phyloP scores from a whole-genome alignment of 768 basidiomycete genomes.

The Daedaleopsis sinensis region DNA sequence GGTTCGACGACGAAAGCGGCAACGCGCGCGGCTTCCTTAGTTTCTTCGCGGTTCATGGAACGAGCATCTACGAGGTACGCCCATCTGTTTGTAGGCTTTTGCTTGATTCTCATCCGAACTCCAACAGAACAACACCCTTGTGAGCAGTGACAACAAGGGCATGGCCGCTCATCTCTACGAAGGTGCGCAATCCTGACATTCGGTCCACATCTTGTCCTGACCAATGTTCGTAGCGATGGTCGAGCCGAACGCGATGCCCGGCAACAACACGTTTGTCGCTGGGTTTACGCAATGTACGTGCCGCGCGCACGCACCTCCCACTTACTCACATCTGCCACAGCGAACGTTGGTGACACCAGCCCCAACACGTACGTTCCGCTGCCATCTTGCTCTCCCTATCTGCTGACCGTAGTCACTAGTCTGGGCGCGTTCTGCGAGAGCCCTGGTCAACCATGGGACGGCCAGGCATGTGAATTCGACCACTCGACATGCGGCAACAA shows the following conservation, averaged over 20 bases:
- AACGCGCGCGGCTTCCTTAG: constrained; percentile 67
- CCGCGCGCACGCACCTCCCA: constrained; percentile 8
- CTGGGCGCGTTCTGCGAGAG: constrained; percentile 78
- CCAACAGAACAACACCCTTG: constrained; percentile 77
- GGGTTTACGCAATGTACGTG: constrained; percentile 72
- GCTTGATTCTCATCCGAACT: background rate
- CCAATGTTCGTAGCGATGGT: constrained; percentile 46
- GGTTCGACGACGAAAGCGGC: constrained; percentile 63
- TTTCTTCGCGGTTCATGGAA: constrained; percentile 82
- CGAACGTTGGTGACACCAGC: constrained; percentile 81
- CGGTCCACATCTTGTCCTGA: too few relatives aligned
- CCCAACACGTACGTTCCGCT: constrained; percentile 67
- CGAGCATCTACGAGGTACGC: constrained; percentile 71
- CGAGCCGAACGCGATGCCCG: constrained; percentile 68
- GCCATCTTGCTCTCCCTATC: background rate
- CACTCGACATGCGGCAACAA: constrained; percentile 77
- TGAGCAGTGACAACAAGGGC: constrained; percentile 83
- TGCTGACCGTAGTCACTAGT: constrained; percentile 35
- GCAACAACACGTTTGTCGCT: constrained; percentile 70
- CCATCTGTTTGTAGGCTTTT: background rate
- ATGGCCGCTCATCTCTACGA: constrained; percentile 85
- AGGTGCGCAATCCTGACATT: constrained; percentile 39
- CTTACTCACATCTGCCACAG: constrained; percentile 36
- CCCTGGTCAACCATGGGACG: constrained; percentile 69
- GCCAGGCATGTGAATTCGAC: constrained; percentile 67